phyloP scores from a whole-genome alignment of 257 asterid species.

The Solanum sejunctum region DNA sequence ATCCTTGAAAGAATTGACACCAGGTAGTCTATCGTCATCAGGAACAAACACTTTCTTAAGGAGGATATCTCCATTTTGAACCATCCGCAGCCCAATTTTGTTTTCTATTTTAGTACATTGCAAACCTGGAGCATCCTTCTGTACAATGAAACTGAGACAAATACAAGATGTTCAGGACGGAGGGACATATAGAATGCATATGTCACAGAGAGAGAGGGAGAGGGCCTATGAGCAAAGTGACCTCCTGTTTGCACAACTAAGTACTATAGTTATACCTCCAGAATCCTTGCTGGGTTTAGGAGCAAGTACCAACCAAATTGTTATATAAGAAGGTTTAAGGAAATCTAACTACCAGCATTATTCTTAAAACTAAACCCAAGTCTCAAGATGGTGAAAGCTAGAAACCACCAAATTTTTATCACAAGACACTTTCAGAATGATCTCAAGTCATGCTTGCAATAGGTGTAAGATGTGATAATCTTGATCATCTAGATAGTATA shows the following conservation, averaged over 20 bases:
- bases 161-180: not conserved
- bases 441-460: not conserved
- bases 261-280: conserved; percentile 82
- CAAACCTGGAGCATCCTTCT: conserved; percentile 82
- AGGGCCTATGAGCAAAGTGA: not conserved
- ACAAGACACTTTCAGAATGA: not conserved
- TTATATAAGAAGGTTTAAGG: not conserved
- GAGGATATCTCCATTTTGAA: conserved; percentile 90
- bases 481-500: not conserved
- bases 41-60: conserved; percentile 73
- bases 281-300: not conserved
- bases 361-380: not conserved
- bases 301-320: not conserved
- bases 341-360: not conserved
- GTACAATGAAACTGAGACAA: conserved; percentile 54
- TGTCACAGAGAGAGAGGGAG: not conserved
- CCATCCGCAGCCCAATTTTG: conserved; percentile 84
- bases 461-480: not conserved
- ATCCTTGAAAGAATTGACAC: conserved; percentile 85
- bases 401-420: not conserved
- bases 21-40: conserved; percentile 86
- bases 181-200: not conserved
- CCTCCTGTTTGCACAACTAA: not conserved
- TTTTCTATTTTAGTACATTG: conserved; percentile 87
- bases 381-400: not conserved